These are phyloP conservation scores for Trametes coccinea DNA, from an alignment of 768 basidiomycete genomes.

Conservation along the genomic window DNA sequence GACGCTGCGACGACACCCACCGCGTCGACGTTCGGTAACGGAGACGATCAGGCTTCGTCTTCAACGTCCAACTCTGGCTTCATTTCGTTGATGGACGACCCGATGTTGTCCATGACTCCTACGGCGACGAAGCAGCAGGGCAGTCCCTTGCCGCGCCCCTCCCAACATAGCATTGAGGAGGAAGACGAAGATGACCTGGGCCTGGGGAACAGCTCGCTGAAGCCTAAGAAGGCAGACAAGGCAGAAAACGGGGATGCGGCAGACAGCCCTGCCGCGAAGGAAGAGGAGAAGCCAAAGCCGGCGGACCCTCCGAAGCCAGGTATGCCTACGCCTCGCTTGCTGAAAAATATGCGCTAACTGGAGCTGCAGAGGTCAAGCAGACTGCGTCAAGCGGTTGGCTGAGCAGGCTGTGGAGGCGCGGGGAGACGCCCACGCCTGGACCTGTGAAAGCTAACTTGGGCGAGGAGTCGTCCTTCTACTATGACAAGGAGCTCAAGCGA, in stretches of 20 bases:
- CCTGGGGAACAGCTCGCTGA: constrained; percentile 70
- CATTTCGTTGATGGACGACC: constrained; percentile 78
- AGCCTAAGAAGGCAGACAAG: constrained; percentile 23
- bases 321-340: constrained; percentile 5
- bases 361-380: constrained; percentile 28
- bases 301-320: constrained; percentile 19
- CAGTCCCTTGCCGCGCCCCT: constrained; percentile 13
- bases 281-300: constrained; percentile 36
- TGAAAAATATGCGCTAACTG: not conserved
- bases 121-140: constrained; percentile 23
- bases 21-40: constrained; percentile 60
- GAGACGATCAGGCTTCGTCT: constrained; percentile 44
- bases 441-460: constrained; percentile 93
- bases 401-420: constrained; percentile 76
- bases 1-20: constrained; percentile 69
- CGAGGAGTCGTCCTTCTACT: constrained; percentile 87
- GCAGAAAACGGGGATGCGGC: constrained; percentile 13
- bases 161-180: constrained; percentile 36
- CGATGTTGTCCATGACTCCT: constrained; percentile 44
- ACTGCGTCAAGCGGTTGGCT: constrained; percentile 63
- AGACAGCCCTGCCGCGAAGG: constrained; percentile 1
- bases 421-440: constrained; percentile 51
- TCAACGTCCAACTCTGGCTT: constrained; percentile 52
- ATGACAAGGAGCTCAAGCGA: constrained; percentile 90
- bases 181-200: constrained; percentile 90